A percentile compares a stretch with the other conserved stretches of the same genome.
Conservation (phyloP, 1,139 yeast species). For the Kurtzmaniella natalensis region DNA sequence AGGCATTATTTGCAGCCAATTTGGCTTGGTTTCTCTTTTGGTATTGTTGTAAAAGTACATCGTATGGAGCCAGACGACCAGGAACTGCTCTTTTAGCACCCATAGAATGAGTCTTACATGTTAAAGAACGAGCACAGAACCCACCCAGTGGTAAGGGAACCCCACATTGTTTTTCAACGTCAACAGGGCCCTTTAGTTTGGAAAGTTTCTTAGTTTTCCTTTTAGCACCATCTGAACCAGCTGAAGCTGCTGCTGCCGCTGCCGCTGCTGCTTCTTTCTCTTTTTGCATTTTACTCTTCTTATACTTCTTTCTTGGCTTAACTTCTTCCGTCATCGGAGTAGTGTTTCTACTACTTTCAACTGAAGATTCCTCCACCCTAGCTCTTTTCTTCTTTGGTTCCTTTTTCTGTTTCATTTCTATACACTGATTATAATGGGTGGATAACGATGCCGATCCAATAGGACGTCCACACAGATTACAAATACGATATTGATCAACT, state of each 20-base stretch:
- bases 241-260: constrained; percentile 35
- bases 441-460: constrained; percentile 45
- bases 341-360: constrained; percentile 37
- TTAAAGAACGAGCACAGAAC: constrained; percentile 87
- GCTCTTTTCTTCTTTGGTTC: constrained; percentile 33
- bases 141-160: constrained; percentile 91
- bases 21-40: constrained; percentile 92
- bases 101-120: constrained; percentile 98
- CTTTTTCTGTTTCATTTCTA: constrained; percentile 43
- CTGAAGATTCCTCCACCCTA: constrained; percentile 35
- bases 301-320: constrained; percentile 43
- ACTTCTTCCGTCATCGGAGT: constrained; percentile 26
- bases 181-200: constrained; percentile 78
- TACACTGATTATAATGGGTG: constrained; percentile 46
- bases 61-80: constrained; percentile 92
- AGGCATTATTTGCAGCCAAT: constrained; percentile 75
- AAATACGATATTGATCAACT: constrained; percentile 54
- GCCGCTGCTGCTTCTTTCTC: constrained; percentile 48
- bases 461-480: constrained; percentile 65
- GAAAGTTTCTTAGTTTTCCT: constrained; percentile 48
- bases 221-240: constrained; percentile 18
- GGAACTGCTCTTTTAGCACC: constrained; percentile 94
- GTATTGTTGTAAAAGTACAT: constrained; percentile 78
- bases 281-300: constrained; percentile 41
- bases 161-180: constrained; percentile 95